Percentiles rank a stretch among this genome's conserved stretches.
These are phyloP conservation scores for Sugiyamaella neomexicana DNA, from an alignment of 1,139 yeast genomes.

Conservation along the genomic window DNA sequence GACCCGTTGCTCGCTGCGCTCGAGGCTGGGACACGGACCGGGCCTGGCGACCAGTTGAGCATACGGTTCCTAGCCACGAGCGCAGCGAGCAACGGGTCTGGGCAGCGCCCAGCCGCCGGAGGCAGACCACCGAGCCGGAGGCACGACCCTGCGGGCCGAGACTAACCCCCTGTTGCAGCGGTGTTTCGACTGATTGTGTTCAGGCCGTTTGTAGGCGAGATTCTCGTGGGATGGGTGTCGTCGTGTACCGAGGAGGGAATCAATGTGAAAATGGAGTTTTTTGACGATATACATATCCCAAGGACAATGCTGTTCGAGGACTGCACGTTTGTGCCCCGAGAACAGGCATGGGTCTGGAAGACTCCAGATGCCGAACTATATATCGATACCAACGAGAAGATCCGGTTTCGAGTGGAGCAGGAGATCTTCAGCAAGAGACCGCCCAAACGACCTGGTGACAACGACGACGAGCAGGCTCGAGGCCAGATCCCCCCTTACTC, in stretches of 20 bases:
- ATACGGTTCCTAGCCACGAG: too few relatives aligned
- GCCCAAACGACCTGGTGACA: slow-evolving; percentile 64
- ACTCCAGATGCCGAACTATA: slow-evolving; percentile 69
- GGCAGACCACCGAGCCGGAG: too few relatives aligned
- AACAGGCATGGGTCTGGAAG: slow-evolving; percentile 95
- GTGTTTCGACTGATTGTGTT: slow-evolving; percentile 76
- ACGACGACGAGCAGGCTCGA: slow-evolving; percentile 40
- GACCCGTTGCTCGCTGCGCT: too few relatives aligned
- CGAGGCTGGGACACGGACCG: too few relatives aligned
- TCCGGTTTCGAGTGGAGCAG: slow-evolving; percentile 86
- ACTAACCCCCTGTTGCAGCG: slow-evolving; percentile 39
- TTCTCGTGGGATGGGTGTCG: slow-evolving; percentile 90
- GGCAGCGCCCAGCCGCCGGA: too few relatives aligned
- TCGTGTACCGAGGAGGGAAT: slow-evolving; percentile 86
- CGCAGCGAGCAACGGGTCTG: neutral
- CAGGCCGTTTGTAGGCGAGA: slow-evolving; percentile 93
- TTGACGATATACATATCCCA: slow-evolving; percentile 90
- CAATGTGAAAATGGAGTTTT: slow-evolving; percentile 77
- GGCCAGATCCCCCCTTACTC: slow-evolving; percentile 67
- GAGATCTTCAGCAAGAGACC: slow-evolving; percentile 81
- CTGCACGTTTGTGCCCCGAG: slow-evolving; percentile 58
- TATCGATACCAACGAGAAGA: slow-evolving; percentile 85
- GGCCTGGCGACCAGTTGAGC: too few relatives aligned
- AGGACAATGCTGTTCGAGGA: slow-evolving; percentile 76
- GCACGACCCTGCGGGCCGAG: neutral